Percentiles rank a stretch among this genome's conserved stretches.
Evolutionary conservation across 2,329 filamentous ascomycete genomes (phyloP).

Genomic region (Colletotrichum filicis): DNA sequence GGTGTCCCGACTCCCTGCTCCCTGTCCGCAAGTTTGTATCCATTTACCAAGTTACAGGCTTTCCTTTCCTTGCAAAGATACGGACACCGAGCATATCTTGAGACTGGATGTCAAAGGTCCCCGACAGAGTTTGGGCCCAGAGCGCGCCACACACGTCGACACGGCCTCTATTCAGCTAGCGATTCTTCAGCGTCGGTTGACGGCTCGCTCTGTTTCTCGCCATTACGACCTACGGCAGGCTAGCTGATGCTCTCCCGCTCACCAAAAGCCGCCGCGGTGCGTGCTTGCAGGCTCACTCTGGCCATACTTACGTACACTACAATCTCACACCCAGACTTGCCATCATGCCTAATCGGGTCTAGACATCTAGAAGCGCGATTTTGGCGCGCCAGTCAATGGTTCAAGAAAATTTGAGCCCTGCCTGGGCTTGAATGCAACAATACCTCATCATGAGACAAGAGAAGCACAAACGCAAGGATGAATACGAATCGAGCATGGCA

Average conservation of each 20-base stretch:
- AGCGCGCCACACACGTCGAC: slow-evolving; percentile 17
- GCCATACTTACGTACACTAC: neutral
- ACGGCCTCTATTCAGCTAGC: slow-evolving; percentile 2
- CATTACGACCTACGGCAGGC: neutral
- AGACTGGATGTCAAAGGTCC: neutral
- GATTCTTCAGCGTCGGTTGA: slow-evolving; percentile 24
- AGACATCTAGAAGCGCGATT: neutral
- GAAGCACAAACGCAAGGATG: neutral
- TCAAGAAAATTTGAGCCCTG: neutral
- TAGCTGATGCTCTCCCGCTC: slow-evolving; percentile 13
- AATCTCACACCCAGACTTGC: neutral
- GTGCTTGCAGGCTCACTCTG: neutral
- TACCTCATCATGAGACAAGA: neutral
- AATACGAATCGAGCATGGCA: neutral
- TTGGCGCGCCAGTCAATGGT: neutral
- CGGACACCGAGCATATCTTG: neutral
- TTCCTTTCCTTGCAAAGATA: neutral
- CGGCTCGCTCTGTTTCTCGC: neutral
- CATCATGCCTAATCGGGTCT: neutral
- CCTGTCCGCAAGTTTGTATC: neutral
- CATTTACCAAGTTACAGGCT: neutral
- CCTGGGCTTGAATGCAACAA: neutral
- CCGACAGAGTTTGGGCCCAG: slow-evolving; percentile 2
- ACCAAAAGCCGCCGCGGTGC: neutral
- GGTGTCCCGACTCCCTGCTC: neutral